Evolutionary conservation across 441 rosid species (phyloP), one percentile per base, ranked within the genome.

Genomic region (Populus hybrid): DNA sequence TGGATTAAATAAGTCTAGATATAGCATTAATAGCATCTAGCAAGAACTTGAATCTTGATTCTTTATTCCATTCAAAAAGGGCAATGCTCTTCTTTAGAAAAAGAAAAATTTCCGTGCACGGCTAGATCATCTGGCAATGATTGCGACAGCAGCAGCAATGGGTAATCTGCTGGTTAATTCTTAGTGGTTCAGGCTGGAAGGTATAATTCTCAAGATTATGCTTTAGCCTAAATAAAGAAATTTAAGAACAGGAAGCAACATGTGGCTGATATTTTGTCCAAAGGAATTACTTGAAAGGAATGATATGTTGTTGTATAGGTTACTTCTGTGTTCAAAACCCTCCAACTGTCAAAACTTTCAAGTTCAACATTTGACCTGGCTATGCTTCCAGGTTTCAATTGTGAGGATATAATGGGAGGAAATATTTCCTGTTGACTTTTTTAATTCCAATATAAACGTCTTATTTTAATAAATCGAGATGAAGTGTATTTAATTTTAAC

Each of bases 91-190:
- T 5, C 16, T 14, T 50, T 50, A 0, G 18, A 42, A 11, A 11
- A 42, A 28, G 30, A 50, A 2, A 26, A 24, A 36, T 19, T 53
- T 78, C 70, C 81, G 63, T 69, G 72, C 75, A 75, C 73, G 73
- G 65, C 70, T 72, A 1, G 53, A 19, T 78, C 23, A 64, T 38
- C 64, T 69, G 76, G 71, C 61, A 53, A 16, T 53, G 61, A 53
- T 53, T 53, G 61, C 6, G 21, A 53, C 61, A 6, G 21, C 61
- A 53, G 21, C 36, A 53, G 21, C n/a, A 5, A 7, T 4, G 18
- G 61, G 61, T 53, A 0, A 16, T 16, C 21, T 53, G 61, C 21
- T 53, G 21, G 24, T 24, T 24, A 24, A 24, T 24, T 24, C 24
- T 24, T 24, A 24, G 24, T 24, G 24, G 24, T 24, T 24, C 24